These are phyloP conservation scores for Acanthochlamys bracteata DNA, from an alignment of 106 monocot species.

Conservation along the genomic window DNA sequence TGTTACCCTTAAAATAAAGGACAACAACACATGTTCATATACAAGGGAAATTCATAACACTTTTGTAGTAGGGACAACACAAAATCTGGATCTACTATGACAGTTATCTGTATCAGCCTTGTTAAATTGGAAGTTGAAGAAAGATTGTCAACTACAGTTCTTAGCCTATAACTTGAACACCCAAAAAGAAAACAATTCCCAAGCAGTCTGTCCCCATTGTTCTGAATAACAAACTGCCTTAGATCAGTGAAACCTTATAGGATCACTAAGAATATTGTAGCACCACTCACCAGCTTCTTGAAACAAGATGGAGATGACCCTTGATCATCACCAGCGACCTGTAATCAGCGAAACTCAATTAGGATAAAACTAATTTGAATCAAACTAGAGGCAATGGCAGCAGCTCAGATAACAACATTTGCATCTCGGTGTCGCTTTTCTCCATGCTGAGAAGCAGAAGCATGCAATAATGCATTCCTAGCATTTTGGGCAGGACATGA, in stretches of 20 bases:
- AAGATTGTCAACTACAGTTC: too few relatives aligned
- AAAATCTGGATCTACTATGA: too few relatives aligned
- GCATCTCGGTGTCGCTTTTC: slow-evolving; percentile 81
- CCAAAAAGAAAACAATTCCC: too few relatives aligned
- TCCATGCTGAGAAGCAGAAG: slow-evolving; percentile 33
- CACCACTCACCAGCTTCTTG: slow-evolving; percentile 18
- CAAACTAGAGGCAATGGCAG: neutral
- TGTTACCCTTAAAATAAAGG: too few relatives aligned
- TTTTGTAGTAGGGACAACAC: too few relatives aligned
- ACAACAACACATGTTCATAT: too few relatives aligned
- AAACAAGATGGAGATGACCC: slow-evolving; percentile 20
- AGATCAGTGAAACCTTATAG: neutral
- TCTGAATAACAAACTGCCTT: too few relatives aligned
- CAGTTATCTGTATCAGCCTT: too few relatives aligned
- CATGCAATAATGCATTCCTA: slow-evolving; percentile 9
- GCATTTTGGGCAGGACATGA: slow-evolving; percentile 18
- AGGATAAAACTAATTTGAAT: neutral
- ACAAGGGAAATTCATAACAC: too few relatives aligned
- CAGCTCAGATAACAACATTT: slow-evolving; percentile 15
- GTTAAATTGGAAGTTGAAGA: too few relatives aligned
- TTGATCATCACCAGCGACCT: slow-evolving; percentile 24
- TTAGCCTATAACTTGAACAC: too few relatives aligned
- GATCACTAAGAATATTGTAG: neutral
- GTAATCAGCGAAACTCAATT: slow-evolving; percentile 7
- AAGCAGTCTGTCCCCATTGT: too few relatives aligned